A percentile compares a stretch with the other conserved stretches of the same genome.
Evolutionary conservation across 2,329 filamentous ascomycete species (phyloP).

Genomic region (Aspergillus unguis): DNA sequence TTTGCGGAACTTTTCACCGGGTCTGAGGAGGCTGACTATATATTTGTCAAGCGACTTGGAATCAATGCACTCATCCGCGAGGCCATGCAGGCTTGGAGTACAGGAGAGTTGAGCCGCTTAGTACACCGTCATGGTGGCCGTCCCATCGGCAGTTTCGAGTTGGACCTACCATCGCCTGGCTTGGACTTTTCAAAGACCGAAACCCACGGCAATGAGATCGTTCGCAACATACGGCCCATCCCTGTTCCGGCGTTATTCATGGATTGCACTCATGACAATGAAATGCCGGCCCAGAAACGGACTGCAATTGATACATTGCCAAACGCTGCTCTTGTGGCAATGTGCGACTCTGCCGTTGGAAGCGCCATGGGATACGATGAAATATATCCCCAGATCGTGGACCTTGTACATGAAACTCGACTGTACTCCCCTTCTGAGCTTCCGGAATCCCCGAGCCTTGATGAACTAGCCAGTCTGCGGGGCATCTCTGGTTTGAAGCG

Average conservation of each 20-base stretch:
- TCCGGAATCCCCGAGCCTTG: conserved; percentile 53
- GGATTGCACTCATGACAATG: conserved; percentile 99
- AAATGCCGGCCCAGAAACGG: conserved; percentile 90
- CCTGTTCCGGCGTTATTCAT: conserved; percentile 94
- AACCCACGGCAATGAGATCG: conserved; percentile 47
- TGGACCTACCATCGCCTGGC: conserved; percentile 74
- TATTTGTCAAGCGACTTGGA: conserved; percentile 90
- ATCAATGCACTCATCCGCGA: conserved; percentile 90
- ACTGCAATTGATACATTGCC: conserved; percentile 91
- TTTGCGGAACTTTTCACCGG: conserved; percentile 95
- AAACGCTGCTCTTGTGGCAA: conserved; percentile 88
- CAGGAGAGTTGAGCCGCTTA: conserved; percentile 83
- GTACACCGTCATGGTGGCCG: conserved; percentile 91
- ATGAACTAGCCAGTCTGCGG: conserved; percentile 65
- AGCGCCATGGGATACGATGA: conserved; percentile 99
- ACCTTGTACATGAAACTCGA: conserved; percentile 85
- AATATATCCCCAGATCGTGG: conserved; percentile 88
- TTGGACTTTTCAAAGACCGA: conserved; percentile 31
- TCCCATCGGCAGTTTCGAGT: conserved; percentile 94
- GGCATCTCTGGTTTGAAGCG: conserved; percentile 92
- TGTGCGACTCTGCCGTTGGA: conserved; percentile 91
- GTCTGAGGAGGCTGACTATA: conserved; percentile 91
- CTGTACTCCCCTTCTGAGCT: conserved; percentile 71
- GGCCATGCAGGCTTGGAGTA: conserved; percentile 98
- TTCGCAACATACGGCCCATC: conserved; percentile 79